phyloP scores from a whole-genome alignment of 768 basidiomycete genomes.

The Asterophora lycoperdoides region DNA sequence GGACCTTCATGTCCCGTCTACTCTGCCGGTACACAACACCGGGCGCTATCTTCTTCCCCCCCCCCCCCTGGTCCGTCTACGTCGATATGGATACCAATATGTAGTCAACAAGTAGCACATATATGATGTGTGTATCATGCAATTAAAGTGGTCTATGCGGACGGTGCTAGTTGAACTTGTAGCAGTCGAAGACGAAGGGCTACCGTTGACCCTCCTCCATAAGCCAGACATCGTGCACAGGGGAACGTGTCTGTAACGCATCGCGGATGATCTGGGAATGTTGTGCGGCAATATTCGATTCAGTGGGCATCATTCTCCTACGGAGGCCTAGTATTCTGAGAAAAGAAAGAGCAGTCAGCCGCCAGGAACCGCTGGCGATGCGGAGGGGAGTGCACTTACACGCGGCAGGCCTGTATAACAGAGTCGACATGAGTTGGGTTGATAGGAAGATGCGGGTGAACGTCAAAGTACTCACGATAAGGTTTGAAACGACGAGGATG shows the following conservation, averaged over 20 bases:
- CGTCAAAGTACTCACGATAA: slow-evolving; percentile 26
- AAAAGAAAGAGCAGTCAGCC: background rate
- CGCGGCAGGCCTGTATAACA: slow-evolving; percentile 32
- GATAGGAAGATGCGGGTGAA: no score
- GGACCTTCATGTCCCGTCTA: no score
- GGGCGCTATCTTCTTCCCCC: no score
- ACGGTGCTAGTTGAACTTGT: no score
- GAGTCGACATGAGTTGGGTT: background rate
- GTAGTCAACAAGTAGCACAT: no score
- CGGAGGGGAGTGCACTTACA: slow-evolving; percentile 18
- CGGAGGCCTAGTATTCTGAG: slow-evolving; percentile 38
- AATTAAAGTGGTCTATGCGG: no score
- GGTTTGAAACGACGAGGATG: slow-evolving; percentile 32
- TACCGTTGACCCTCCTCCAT: slow-evolving; percentile 7
- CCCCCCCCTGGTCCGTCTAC: no score
- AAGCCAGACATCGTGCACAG: slow-evolving; percentile 11
- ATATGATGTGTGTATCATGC: no score
- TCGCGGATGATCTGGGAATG: slow-evolving; percentile 27
- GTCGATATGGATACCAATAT: no score
- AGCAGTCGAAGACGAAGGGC: no score
- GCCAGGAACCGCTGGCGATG: background rate
- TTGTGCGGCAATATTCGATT: slow-evolving; percentile 27
- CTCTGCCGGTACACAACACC: no score
- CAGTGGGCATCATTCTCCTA: slow-evolving; percentile 30
- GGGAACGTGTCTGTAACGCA: slow-evolving; percentile 13